Evolutionary conservation across 2,329 filamentous ascomycete species (phyloP), one percentile per base, ranked within the genome.

Genomic region (Colletotrichum cuscutae): DNA sequence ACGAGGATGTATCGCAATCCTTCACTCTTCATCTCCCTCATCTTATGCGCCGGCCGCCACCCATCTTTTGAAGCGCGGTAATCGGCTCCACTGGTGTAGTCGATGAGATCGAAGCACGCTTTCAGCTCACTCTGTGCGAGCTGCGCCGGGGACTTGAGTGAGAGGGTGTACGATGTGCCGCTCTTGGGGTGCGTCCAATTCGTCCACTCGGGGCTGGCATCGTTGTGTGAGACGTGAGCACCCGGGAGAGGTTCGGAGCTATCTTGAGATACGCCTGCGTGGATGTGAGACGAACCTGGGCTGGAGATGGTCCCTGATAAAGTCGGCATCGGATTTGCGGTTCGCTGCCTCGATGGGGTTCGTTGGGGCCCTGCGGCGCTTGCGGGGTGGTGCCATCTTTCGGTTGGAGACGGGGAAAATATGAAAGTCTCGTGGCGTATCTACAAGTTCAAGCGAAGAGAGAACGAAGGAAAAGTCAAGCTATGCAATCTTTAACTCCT

Each of bases 1-100:
- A 93, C 87, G 4, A 95, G 81, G 8, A 95, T 83, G 79, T 94
- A 95, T 56, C 91, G 88, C 80, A 95, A 88, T 70, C 91, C 90
- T 0, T 85, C 80, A 5, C 92, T 89, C 72, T 83, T 83, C 93
- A 95, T 95, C 84, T 95, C 93, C 13, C 82, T 82, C 64, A 84
- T 83, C 83, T 95, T 95, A 56, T 84, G 83, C 3, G 76, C 79
- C 0, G 88, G 86, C 59, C 90, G 87, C 93, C 93, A 95, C 59
- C 91, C 91, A 0, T 82, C 78, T 7, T 85, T 85, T 2, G 92
- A 94, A 19, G 81, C 80, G 67, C 89, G 88, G 80, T 95, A 95
- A 80, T 92, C 90, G 6, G 82, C 77, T 15, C 85, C 84, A 76
- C 92, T 94, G 0, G 93, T 95, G 61, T 85, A 81, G 73, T 92